Base-by-base conservation (phyloP, 345 rosid species). In the Salix caprea region DNA sequence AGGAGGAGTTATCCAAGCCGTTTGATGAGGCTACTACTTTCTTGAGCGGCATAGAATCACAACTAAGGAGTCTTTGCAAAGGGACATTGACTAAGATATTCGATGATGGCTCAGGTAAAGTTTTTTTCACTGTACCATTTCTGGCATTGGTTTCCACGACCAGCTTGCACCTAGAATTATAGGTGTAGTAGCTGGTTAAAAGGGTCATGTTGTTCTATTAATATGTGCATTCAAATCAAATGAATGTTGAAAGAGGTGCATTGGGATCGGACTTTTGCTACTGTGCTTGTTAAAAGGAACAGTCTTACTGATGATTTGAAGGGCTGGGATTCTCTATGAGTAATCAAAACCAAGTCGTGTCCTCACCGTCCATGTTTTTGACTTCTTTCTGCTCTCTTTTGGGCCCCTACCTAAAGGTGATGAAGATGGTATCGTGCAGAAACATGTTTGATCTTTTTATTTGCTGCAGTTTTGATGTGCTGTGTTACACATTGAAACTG, bases 1-100 rank as follows among this genome's bases (percentile, higher is more conserved):
- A 89, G 76, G 88, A 84, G 75, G 94, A 91, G 79, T 76, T 91
- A 67, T 82, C 90, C 52, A 89, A 81, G 86, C 90, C 90, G 15
- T 85, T 89, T 30, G 81, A 89, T 71, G 92, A 89, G 83, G 92
- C 91, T 11, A 78, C 87, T 28, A 62, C 80, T 36, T 91, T 91
- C 87, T 78, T 91, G 52, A 86, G 61, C 80, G 71, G 72, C 91
- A 91, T 91, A 26, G 87, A 89, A 79, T 89, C 90, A 65, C 90
- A 89, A 73, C 86, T 91, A 3, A 86, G 74, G 64, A 83, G 72
- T 83, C 92, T 91, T 30, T 88, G 91, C 65, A 75, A 82, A 73
- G 90, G 87, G 65, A 56, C 84, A 36, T 7, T 82, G 24, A 48
- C 86, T 58, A 76, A 79, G 69, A 30, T 78, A 71, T 71, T 50